Percentiles rank a stretch among this genome's conserved stretches.
Conservation (phyloP, 164 flowering plant genomes). For the Brasenia schreberi region DNA sequence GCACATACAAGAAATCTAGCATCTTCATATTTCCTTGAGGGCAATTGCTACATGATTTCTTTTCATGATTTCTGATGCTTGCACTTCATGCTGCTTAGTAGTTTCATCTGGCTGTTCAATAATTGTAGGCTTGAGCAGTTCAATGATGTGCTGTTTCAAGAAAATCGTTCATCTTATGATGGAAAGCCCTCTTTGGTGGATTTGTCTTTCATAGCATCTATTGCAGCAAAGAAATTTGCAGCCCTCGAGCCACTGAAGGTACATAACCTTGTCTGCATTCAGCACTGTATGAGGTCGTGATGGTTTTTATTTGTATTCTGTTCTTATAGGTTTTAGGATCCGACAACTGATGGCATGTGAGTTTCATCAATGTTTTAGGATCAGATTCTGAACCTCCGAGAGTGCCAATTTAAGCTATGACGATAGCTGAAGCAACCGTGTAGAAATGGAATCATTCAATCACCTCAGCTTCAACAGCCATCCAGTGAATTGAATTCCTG, state of each 20-base stretch:
- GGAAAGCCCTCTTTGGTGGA: constrained; percentile 45
- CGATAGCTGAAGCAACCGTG: too few species aligned
- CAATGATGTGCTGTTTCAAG: constrained; percentile 82
- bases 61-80: not conserved
- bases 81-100: not conserved
- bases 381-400: too few species aligned
- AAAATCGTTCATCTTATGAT: constrained; percentile 24
- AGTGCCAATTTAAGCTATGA: too few species aligned
- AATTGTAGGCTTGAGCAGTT: constrained; percentile 83
- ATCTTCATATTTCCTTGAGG: not conserved
- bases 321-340: not conserved
- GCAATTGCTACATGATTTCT: not conserved
- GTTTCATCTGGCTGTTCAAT: not conserved
- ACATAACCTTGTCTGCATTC: constrained; percentile 3
- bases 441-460: not conserved
- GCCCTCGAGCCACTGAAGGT: constrained; percentile 48
- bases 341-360: too few species aligned
- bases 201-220: constrained; percentile 23
- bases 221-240: constrained; percentile 18
- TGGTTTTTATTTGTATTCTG: too few species aligned
- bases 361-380: too few species aligned
- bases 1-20: not conserved
- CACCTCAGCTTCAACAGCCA: not conserved
- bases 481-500: too few species aligned
- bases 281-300: not conserved